Conservation (phyloP, 352 stramenopile genomes). For the Phytophthora fragariae region DNA sequence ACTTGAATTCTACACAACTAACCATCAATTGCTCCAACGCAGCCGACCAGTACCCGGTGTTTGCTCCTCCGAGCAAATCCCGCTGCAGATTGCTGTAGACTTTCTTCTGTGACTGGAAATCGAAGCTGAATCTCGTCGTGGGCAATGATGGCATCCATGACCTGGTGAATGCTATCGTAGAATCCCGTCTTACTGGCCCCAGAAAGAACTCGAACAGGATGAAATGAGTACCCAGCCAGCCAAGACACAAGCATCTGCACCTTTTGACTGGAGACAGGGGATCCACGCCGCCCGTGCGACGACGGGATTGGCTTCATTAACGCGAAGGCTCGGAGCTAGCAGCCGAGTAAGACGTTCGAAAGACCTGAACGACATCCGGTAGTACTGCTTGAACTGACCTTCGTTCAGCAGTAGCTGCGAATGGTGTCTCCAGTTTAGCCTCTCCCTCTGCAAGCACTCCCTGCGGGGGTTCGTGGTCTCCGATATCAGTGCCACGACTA, state of each 20-base stretch:
- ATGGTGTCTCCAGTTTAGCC: slow-evolving; percentile 10
- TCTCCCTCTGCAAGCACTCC: neutral
- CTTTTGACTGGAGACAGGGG: slow-evolving; percentile 7
- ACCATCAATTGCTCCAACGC: slow-evolving; percentile 3
- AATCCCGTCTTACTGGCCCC: slow-evolving; percentile 2
- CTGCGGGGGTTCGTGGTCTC: too few relatives aligned
- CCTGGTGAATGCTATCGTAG: slow-evolving; percentile 6
- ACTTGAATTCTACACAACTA: slow-evolving; percentile 1
- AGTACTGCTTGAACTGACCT: slow-evolving; percentile 7
- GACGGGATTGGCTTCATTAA: slow-evolving; percentile 2
- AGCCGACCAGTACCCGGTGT: neutral
- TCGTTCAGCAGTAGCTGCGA: neutral
- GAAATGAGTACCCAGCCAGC: slow-evolving; percentile 12
- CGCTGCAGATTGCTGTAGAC: neutral
- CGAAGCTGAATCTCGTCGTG: slow-evolving; percentile 3
- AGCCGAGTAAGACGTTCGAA: neutral
- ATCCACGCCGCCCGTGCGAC: neutral
- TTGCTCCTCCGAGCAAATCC: neutral
- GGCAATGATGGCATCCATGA: slow-evolving; percentile 1
- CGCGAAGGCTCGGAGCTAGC: slow-evolving; percentile 1
- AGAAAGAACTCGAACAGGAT: neutral
- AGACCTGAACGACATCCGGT: slow-evolving; percentile 4
- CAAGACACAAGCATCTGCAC: slow-evolving; percentile 8
- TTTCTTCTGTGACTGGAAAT: slow-evolving; percentile 1
- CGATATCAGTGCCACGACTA: too few relatives aligned